Base-by-base conservation (phyloP, 202 grass and related monocot species). In the Panicum virgatum region DNA sequence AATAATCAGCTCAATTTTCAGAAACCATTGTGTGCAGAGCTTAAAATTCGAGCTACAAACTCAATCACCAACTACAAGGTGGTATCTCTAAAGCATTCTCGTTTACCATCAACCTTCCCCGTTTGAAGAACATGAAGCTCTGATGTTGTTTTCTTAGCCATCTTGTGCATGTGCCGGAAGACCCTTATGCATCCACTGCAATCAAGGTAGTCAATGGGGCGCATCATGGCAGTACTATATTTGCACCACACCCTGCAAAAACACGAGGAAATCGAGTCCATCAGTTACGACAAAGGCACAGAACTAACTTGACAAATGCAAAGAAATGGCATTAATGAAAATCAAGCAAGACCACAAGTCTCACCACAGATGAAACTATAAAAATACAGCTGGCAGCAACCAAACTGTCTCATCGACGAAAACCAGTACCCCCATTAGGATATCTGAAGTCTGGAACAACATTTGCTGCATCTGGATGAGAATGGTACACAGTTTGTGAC, bases 341-440 rank as follows among this genome's bases (percentile, higher is more conserved):
- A 15, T 26, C 60, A 59, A 75, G 0, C 19, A 52, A 10, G 62
- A 43, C 4, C 50, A 44, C 14, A 52, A 69, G 36, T 47, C 76
- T 18, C 13, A 63, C 54, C 69, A 13, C 34, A 6, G 54, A 45
- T 80, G 26, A 20, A 79, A 23, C 38, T 12, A 60, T 68, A 62
- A 65, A 85, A 63, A 57, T 72, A 18, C 22, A 65, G 38, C 29
- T 66, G 26, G 20, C 54, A 48, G 48, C 57, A 43, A 26, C 19
- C 9, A 85, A 68, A 81, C 82, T n/a, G 30, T 5, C 57, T 75
- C 78, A 86, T 77, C 50, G 19, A 53, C 40, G 82, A 50, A 85
- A 86, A n/a, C 59, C 19, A 62, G 46, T 60, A 64, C 25, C 59
- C 19, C 48, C 58, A 52, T 60, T 63, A 74, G 50, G 74, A 78